Evolutionary conservation across 176 grass and related monocot genomes (phyloP), one percentile per base, ranked within the genome.

Genomic region (Microstegium vimineum): DNA sequence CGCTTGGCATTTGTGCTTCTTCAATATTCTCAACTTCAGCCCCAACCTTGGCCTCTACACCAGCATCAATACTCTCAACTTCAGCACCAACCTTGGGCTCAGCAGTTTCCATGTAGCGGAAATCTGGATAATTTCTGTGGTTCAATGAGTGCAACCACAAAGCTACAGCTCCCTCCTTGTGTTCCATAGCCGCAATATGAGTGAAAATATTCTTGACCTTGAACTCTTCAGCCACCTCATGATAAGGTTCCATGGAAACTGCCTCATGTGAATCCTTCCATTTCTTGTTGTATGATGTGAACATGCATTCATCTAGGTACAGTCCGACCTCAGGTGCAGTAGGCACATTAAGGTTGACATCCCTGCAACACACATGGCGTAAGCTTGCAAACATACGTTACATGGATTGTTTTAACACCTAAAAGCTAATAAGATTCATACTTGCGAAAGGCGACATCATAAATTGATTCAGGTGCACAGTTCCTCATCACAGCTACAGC

Each of bases 101-200:
- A 76, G 73, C 40, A 69, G 33, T 90, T 62, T 88, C 93, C 73
- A 89, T 42, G 79, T 86, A 90, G 26, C 78, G 42, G 31, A 98
- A 95, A 95, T 98, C 96, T 17, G 93, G 90, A 78, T 98, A 98
- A 71, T 98, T 98, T 31, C 92, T 90, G 30, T 71, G 78, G 77
- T 95, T 98, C 42, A 98, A 69, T 15, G 96, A 95, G 61, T 98
- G 96, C 90, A 98, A 82, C 96, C 96, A 98, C 22, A 98, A 73
- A 66, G 96, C 86, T 45, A 93, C 87, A 60, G 90, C 93, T 46
- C 93, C 96, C 60, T 98, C 96, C 65, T 91, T 95, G 74, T 95
- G 93, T 54, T 98, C 96, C 96, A 98, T 95, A 4, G 75, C 81
- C 34, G 96, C 96, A 57, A 95, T 95, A 82, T 98, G 96, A 95